Evolutionary conservation across 345 rosid species (phyloP), one percentile per base, ranked within the genome.

Genomic region (Firmiana major): DNA sequence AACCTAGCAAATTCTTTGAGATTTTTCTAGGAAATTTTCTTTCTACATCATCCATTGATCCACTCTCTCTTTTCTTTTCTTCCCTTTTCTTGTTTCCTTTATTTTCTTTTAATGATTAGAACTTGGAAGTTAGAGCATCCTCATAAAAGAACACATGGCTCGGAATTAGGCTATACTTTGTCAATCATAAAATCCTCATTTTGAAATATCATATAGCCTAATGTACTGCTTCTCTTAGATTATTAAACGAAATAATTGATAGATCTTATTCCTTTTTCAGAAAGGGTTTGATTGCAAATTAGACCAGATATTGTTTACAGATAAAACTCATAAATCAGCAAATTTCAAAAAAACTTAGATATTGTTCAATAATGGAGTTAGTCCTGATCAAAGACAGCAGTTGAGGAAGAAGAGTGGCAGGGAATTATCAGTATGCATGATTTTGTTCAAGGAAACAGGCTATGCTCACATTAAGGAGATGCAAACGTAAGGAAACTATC

Each of bases 261-360:
- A 31, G 17, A 17, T 9, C 9, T 17, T 5, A 4, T 45, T 43
- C 51, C 38, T 42, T 72, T 22, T n/a, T 8, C 57, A 22, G 22
- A 22, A 55, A 11, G 7, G 15, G 46, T 51, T 71, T 71, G 58
- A 36, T 11, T 38, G 64, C 19, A n/a, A 36, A 7, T n/a, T 28
- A n/a, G n/a, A 62, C 31, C 26, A 28, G 45, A 55, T 36, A 26
- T 63, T 26, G 78, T 75, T 63, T 19, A 54, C 22, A 12, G 9
- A 71, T 60, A 22, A 74, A 77, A 71, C 16, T 57, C 15, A 21
- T 42, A 76, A 70, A 40, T 68, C 12, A 26, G 11, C 16, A 54
- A 28, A 26, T 77, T 55, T 63, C 4, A 59, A 36, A 31, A 79
- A 69, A 68, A 45, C 3, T 6, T 10, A 21, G 54, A 53, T 17